phyloP scores from a whole-genome alignment of 495 filamentous ascomycete genomes.

The Aspergillus campestris region DNA sequence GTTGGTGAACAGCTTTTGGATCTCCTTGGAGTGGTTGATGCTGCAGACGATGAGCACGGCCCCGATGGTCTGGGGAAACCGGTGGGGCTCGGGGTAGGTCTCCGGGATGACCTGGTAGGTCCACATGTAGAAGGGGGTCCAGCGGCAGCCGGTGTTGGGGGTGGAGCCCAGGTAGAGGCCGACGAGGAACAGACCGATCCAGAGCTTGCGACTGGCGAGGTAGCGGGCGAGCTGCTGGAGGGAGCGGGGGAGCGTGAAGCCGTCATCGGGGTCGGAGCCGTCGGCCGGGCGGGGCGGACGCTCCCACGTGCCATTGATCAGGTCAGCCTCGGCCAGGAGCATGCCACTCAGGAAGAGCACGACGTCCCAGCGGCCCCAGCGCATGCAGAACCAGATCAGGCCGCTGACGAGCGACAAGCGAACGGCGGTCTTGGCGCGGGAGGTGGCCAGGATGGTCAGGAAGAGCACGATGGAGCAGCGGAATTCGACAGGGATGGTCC shows the following conservation, averaged over 20 bases:
- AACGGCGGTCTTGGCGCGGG: constrained; percentile 37
- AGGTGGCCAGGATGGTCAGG: constrained; percentile 47
- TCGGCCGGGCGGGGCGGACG: constrained; percentile 9
- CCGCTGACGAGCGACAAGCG: constrained; percentile 37
- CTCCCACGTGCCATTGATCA: constrained; percentile 41
- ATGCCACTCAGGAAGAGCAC: constrained; percentile 53
- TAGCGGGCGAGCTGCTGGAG: constrained; percentile 25
- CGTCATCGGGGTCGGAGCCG: constrained; percentile 7
- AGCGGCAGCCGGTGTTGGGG: constrained; percentile 36
- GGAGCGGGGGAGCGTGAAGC: constrained; percentile 13
- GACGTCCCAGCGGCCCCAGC: constrained; percentile 49
- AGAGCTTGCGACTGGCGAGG: constrained; percentile 42
- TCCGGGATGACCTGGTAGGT: constrained; percentile 31
- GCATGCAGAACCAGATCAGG: constrained; percentile 48
- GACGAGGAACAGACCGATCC: constrained; percentile 40
- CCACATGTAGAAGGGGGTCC: constrained; percentile 39
- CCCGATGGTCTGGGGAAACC: constrained; percentile 42
- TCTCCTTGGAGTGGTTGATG: constrained; percentile 43
- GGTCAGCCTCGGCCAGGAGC: constrained; percentile 50
- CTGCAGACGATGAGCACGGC: constrained; percentile 48
- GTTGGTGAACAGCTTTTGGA: constrained; percentile 48
- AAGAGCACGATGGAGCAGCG: constrained; percentile 58
- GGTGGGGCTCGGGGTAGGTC: constrained; percentile 35
- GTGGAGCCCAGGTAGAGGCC: constrained; percentile 38
- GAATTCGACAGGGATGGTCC: constrained; percentile 70